A percentile compares a stretch with the other conserved stretches of the same genome.
Conservation (phyloP, 1,284 basidiomycete genomes). For the Irpex rosettiformis region DNA sequence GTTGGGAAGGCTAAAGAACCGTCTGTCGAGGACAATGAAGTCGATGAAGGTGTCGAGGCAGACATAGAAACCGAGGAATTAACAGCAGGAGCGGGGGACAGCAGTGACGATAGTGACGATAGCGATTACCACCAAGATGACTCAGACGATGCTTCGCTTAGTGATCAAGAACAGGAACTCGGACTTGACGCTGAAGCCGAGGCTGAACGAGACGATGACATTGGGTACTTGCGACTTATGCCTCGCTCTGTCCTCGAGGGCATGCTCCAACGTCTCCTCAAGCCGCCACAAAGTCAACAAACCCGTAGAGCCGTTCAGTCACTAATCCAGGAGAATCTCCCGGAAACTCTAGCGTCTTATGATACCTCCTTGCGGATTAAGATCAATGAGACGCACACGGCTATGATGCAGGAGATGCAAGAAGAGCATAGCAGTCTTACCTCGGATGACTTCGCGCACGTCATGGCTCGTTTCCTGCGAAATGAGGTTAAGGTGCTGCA, state of each 20-base stretch:
- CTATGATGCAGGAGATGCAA: slow-evolving; percentile 1
- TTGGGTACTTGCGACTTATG: not conserved
- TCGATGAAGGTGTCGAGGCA: not conserved
- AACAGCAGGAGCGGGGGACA: not conserved
- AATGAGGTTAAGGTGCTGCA: slow-evolving; percentile 1
- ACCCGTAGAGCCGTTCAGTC: slow-evolving; percentile 1
- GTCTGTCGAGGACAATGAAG: not conserved
- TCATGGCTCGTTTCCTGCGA: slow-evolving; percentile 1
- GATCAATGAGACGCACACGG: not conserved
- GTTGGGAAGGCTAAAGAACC: not conserved
- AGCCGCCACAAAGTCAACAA: not conserved
- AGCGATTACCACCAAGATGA: not conserved
- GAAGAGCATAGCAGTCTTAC: not conserved
- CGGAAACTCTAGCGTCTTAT: not conserved
- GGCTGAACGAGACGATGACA: not conserved
- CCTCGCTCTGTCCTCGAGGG: not conserved
- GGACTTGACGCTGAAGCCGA: not conserved
- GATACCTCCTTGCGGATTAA: not conserved
- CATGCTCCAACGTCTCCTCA: not conserved
- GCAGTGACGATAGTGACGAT: not conserved
- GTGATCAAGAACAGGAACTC: not conserved
- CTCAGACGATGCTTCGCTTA: not conserved
- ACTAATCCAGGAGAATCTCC: not conserved
- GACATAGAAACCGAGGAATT: not conserved
- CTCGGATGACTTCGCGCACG: slow-evolving; percentile 1